Base-by-base conservation (phyloP, 306 rosid species). In the Dryas drummondii region DNA sequence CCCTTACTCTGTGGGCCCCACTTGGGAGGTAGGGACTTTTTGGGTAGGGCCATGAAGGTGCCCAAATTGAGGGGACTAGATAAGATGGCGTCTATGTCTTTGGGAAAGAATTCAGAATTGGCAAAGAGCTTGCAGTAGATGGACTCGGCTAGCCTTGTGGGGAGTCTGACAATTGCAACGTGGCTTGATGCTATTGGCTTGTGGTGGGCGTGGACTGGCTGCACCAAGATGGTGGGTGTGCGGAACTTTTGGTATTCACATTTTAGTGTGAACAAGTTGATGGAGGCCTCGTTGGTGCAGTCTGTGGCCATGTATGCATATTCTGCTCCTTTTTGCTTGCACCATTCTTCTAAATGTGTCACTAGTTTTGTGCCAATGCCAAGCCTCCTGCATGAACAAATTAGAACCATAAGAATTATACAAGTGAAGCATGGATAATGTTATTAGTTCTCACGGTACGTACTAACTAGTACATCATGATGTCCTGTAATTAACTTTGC, bases 271-370 rank as follows among this genome's bases (percentile, higher is more conserved):
- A 94, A 94, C 70, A 94, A 72, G 70, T 90, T 90, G 68, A 94
- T 77, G 5, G 96, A 94, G 13, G 98, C 88, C 80, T 91, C 89
- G 79, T 94, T 94, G 17, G 91, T 85, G 78, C 96, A 90, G 11
- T 94, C 98, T 0, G 97, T 91, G 74, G 97, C 97, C 91, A 91
- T 90, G 57, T 94, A 94, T 72, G 88, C 86, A 77, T 87, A 90
- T 49, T 90, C 80, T 0, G 97, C 91, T 4, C 90, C 96, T 1
- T 90, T 91, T 84, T 81, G 74, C 74, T 83, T 85, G 96, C 97
- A 90, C 98, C 96, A 94, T 5, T 90, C 86, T 77, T 94, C 97
- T 64, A 94, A 81, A 65, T 76, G 82, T 41, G 73, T 70, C 37
- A 91, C 91, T 61, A 94, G 78, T 80, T 88, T 90, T 75, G 90